A percentile compares a stretch with the other conserved stretches of the same genome.
Evolutionary conservation across 2,329 filamentous ascomycete genomes (phyloP).

Genomic region (Bimuria novae-zelandiae): DNA sequence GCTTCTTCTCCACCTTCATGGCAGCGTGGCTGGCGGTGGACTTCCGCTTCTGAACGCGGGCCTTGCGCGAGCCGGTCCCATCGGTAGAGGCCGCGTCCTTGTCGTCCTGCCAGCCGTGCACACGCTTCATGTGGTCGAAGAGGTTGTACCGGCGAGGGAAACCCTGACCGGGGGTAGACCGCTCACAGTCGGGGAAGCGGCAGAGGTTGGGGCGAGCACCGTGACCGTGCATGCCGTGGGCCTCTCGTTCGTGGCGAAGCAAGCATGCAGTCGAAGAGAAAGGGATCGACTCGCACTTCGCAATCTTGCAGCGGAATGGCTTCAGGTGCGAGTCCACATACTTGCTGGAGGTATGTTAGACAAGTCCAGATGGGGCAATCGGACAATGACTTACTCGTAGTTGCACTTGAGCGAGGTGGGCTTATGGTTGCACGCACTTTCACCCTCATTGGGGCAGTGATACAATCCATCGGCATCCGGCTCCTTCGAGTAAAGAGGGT

Average conservation of each 20-base stretch:
- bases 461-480: conserved; percentile 78
- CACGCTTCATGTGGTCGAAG: conserved; percentile 94
- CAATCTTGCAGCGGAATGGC: conserved; percentile 91
- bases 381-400: conserved; percentile 76
- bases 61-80: conserved; percentile 27
- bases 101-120: conserved; percentile 63
- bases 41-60: conserved; percentile 38
- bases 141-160: conserved; percentile 97
- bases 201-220: conserved; percentile 92
- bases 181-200: conserved; percentile 84
- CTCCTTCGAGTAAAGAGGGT: conserved; percentile 71
- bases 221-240: conserved; percentile 93
- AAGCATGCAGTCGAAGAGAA: conserved; percentile 96
- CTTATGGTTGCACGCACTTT: conserved; percentile 80
- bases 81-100: conserved; percentile 9
- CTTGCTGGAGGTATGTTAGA: conserved; percentile 66
- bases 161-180: conserved; percentile 78
- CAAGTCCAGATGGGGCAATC: conserved; percentile 1
- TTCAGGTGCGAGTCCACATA: conserved; percentile 96
- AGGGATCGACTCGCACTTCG: conserved; percentile 79
- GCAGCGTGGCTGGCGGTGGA: neutral
- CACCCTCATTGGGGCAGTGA: conserved; percentile 85
- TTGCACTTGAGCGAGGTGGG: conserved; percentile 98
- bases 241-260: conserved; percentile 92
- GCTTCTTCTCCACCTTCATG: conserved; percentile 1